Evolutionary conservation across 352 stramenopile species (phyloP), one percentile per base, ranked within the genome.

Genomic region (Pythium aquatile): DNA sequence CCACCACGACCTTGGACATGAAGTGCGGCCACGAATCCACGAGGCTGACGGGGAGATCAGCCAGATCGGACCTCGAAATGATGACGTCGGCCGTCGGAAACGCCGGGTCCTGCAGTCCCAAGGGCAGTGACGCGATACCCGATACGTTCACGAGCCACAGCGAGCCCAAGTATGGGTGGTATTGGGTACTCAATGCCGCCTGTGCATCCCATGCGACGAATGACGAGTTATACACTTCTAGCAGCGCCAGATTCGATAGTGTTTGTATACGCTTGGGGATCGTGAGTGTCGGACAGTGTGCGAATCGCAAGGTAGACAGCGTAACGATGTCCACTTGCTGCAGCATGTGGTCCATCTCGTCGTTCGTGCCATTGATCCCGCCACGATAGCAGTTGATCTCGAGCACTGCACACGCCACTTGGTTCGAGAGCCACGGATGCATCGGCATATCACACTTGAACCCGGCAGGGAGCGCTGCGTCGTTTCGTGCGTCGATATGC

Each of bases 181-280:
- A 11, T 0, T 4, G n/a, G 2, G 9, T 24, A 3, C 52, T 58
- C 8, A 74, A 24, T 28, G 63, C 58, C 1, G 68, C 63, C 6
- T 65, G 29, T 17, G 32, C 44, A 3, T 14, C 3, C 63, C 63
- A 74, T 6, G 33, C 26, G 5, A 29, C 29, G 14, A 70, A 48
- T 0, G 63, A 62, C 20, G 52, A 68, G 53, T 74, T 74, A 58
- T 61, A 62, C 5, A 75, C 39, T 26, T 75, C 57, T n/a, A 65
- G 26, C 2, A 48, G n/a, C 1, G 32, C 40, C 14, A 72, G 48
- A 24, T 63, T 60, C 5, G 16, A 40, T 10, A 69, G 11, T 6
- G 8, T 47, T n/a, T 47, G 46, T n/a, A 69, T 3, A 0, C 24
- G 46, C 20, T 47, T 16, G 3, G 61, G 53, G 16, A 67, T 48